Evolutionary conservation across 1,284 basidiomycete species (phyloP), one percentile per base, ranked within the genome.

Genomic region (Puccinia brachypodii): DNA sequence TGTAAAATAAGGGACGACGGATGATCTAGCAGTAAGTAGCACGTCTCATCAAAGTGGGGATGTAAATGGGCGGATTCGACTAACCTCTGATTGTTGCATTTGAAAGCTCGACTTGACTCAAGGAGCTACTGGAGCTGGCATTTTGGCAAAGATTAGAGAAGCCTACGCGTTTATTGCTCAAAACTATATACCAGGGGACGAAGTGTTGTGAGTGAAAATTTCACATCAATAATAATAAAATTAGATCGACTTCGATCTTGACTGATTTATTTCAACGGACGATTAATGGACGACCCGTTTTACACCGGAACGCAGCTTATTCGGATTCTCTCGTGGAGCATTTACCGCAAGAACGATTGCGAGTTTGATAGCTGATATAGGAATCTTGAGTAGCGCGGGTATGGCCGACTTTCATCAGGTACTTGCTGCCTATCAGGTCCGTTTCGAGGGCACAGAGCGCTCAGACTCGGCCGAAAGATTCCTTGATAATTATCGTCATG

Each of bases 171-270:
- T 83, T 44, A 38, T 84, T 56, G 38, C 69, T 8, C 53, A 83
- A n/a, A 84, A 84, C 76, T 84, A 80, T 53, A 82, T 82, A 22
- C 44, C 66, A 4, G 84, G 84, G 1, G 84, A 84, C 64, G 84
- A 84, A 76, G 82, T 84, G 36, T 73, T 82, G 66, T 72, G 53
- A 62, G 47, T 42, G 33, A 28, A 38, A 53, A 38, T 13, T 60
- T 44, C 38, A 62, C 7, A 40, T 36, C 22, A 40, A 66, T 14
- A 44, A 11, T n/a, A 25, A 11, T 36, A 66, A 40, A 38, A 40
- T 9, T 14, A 31, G 3, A 19, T 11, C 11, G 38, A 38, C 38
- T 19, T 66, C 38, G 25, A 2, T 19, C 7, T 38, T 66, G 62
- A 50, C 22, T 50, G 47, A 11, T 50, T 50, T 22, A 13, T 11